Percentiles rank a stretch among this genome's conserved stretches.
phyloP scores from a whole-genome alignment of 805 yeast genomes.

The Metschnikowia gelsemii region DNA sequence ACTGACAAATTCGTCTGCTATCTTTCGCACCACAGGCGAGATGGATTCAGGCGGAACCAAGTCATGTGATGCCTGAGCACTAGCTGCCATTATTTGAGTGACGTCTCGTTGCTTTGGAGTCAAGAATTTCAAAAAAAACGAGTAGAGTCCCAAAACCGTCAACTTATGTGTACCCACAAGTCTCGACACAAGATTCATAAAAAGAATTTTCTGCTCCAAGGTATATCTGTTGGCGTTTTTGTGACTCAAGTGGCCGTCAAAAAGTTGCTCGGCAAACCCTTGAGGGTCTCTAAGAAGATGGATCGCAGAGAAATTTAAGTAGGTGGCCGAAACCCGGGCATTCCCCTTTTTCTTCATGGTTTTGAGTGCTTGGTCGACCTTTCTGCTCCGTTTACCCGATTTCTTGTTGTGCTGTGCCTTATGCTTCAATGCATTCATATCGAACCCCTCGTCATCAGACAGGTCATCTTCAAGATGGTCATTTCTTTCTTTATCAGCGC shows the following conservation, averaged over 20 bases:
- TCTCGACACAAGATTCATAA: conserved; percentile 85
- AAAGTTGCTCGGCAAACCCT: conserved; percentile 89
- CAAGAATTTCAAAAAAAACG: conserved; percentile 82
- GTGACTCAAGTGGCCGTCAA: conserved; percentile 66
- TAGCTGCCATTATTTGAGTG: conserved; percentile 94
- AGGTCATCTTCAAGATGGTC: conserved; percentile 73
- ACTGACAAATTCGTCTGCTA: conserved; percentile 96
- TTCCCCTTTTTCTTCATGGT: conserved; percentile 55
- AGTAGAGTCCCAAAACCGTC: conserved; percentile 84
- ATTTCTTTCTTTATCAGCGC: conserved; percentile 93
- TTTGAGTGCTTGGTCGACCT: conserved; percentile 72
- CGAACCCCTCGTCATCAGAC: conserved; percentile 70
- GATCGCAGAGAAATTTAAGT: conserved; percentile 89
- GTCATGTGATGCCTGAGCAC: conserved; percentile 96
- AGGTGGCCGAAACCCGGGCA: conserved; percentile 59
- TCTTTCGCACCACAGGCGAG: conserved; percentile 75
- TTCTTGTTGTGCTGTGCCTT: conserved; percentile 82
- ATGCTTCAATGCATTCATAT: conserved; percentile 72
- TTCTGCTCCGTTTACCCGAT: conserved; percentile 74
- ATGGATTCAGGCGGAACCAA: conserved; percentile 95
- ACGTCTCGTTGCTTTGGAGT: conserved; percentile 95
- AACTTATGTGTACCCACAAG: conserved; percentile 93
- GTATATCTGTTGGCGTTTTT: conserved; percentile 69
- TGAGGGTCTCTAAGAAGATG: conserved; percentile 96
- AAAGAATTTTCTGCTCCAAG: conserved; percentile 83